A percentile compares a stretch with the other conserved stretches of the same genome.
These are phyloP conservation scores for Pouteria campechiana DNA, from an alignment of 179 eudicot species.

Conservation along the genomic window DNA sequence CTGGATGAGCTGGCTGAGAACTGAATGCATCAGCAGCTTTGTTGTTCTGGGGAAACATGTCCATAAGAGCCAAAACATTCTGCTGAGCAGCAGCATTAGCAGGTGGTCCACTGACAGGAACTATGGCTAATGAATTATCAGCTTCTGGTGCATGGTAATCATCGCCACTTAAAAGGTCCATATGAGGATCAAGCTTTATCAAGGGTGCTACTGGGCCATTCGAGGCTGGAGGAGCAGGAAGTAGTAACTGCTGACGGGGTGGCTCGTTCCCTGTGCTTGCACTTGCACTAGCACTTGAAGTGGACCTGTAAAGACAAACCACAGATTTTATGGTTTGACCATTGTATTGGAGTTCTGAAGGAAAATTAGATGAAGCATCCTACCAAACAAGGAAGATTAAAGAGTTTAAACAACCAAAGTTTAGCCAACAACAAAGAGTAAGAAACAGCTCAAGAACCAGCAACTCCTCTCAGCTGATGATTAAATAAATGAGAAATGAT, in stretches of 20 bases:
- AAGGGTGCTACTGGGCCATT: conserved; percentile 37
- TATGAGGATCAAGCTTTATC: conserved; percentile 28
- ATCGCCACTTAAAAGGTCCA: conserved; percentile 85
- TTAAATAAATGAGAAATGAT: too few species aligned
- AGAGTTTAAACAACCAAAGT: too few species aligned
- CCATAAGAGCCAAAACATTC: conserved; percentile 77
- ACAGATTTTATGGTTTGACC: too few species aligned
- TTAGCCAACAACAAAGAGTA: too few species aligned
- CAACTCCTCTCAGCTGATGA: too few species aligned
- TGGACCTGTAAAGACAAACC: too few species aligned
- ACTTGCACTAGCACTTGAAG: conserved; percentile 30
- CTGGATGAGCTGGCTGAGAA: conserved; percentile 30
- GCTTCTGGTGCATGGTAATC: conserved; percentile 42
- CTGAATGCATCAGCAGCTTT: too few species aligned
- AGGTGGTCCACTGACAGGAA: conserved; percentile 52
- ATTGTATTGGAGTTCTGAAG: too few species aligned
- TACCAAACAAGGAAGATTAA: too few species aligned
- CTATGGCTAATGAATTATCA: conserved; percentile 60
- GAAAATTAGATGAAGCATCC: too few species aligned
- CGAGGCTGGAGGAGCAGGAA: conserved; percentile 33
- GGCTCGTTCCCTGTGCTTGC: too few species aligned
- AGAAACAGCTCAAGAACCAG: too few species aligned
- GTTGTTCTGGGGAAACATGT: conserved; percentile 47
- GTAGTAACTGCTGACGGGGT: conserved; percentile 18
- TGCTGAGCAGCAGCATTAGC: conserved; percentile 53